A percentile compares a stretch with the other conserved stretches of the same genome.
Evolutionary conservation across 805 yeast genomes (phyloP).

Genomic region (Candida ipomoeae): DNA sequence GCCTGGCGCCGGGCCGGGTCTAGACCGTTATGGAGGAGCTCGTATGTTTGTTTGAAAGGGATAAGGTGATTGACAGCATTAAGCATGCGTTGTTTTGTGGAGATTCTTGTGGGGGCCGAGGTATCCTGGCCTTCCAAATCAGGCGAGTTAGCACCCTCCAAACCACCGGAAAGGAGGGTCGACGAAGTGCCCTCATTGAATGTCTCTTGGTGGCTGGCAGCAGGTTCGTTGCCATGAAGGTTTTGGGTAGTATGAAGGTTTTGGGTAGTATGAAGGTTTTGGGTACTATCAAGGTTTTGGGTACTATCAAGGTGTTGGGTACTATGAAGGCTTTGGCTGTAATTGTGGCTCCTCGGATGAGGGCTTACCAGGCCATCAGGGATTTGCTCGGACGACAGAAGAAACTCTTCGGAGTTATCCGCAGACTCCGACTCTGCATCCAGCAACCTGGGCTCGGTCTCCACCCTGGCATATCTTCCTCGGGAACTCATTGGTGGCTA

Average conservation of each 20-base stretch:
- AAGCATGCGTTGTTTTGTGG: conserved; percentile 28
- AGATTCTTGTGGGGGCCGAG: conserved; percentile 14
- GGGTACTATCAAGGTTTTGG: neutral
- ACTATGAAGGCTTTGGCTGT: neutral
- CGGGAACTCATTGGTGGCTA: conserved; percentile 3
- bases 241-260: too few relatives aligned
- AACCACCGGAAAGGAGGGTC: neutral
- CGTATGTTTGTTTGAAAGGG: conserved; percentile 42
- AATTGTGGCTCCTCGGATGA: neutral
- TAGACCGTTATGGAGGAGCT: conserved; percentile 38
- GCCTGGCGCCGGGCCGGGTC: conserved; percentile 41
- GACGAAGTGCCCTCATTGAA: conserved; percentile 21
- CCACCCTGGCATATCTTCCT: conserved; percentile 1
- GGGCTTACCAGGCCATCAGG: neutral
- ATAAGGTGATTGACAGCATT: conserved; percentile 31
- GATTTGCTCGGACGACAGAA: neutral
- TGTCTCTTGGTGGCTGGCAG: neutral
- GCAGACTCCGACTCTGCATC: neutral
- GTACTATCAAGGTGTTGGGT: neutral
- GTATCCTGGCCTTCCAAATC: conserved; percentile 31
- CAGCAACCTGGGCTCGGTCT: neutral
- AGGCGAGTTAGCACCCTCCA: neutral
- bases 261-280: neutral
- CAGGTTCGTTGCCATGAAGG: neutral
- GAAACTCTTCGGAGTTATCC: neutral